phyloP scores from a whole-genome alignment of 2,329 filamentous ascomycete genomes.

The Helminthosporium solani region DNA sequence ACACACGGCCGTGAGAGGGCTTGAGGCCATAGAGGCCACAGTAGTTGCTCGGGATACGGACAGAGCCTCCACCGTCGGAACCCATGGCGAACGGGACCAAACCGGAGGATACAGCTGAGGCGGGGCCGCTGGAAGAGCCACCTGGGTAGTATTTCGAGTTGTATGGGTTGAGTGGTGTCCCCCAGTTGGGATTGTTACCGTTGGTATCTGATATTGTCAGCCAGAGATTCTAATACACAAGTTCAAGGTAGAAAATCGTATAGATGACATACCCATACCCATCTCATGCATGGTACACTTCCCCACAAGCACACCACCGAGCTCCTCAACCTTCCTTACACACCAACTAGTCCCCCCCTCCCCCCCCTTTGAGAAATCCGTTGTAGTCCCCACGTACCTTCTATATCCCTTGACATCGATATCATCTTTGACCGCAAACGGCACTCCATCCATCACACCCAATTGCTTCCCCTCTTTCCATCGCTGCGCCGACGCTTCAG shows the following conservation, averaged over 20 bases:
- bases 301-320: slow-evolving; percentile 72
- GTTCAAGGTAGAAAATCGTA: too few species aligned
- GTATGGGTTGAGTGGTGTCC: slow-evolving; percentile 76
- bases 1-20: slow-evolving; percentile 70
- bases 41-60: slow-evolving; percentile 72
- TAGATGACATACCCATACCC: slow-evolving; percentile 62
- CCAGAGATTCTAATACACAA: background rate
- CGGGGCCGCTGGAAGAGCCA: slow-evolving; percentile 76
- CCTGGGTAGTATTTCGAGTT: slow-evolving; percentile 77
- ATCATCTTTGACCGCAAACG: slow-evolving; percentile 83
- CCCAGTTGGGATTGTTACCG: slow-evolving; percentile 76
- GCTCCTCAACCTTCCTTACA: slow-evolving; percentile 68
- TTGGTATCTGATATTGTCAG: slow-evolving; percentile 60
- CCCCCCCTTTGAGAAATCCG: slow-evolving; percentile 55
- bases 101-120: slow-evolving; percentile 68
- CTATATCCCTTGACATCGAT: slow-evolving; percentile 69
- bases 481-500: slow-evolving; percentile 69
- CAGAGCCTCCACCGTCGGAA: slow-evolving; percentile 70
- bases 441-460: slow-evolving; percentile 76
- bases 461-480: slow-evolving; percentile 67
- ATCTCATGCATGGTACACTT: slow-evolving; percentile 81
- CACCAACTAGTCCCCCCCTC: slow-evolving; percentile 66
- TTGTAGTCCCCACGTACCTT: slow-evolving; percentile 63
- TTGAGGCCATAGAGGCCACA: slow-evolving; percentile 84
- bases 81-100: slow-evolving; percentile 74